These are phyloP conservation scores for Pestalotiopsis sp. DNA, from an alignment of 2,329 filamentous ascomycete genomes.

Conservation along the genomic window DNA sequence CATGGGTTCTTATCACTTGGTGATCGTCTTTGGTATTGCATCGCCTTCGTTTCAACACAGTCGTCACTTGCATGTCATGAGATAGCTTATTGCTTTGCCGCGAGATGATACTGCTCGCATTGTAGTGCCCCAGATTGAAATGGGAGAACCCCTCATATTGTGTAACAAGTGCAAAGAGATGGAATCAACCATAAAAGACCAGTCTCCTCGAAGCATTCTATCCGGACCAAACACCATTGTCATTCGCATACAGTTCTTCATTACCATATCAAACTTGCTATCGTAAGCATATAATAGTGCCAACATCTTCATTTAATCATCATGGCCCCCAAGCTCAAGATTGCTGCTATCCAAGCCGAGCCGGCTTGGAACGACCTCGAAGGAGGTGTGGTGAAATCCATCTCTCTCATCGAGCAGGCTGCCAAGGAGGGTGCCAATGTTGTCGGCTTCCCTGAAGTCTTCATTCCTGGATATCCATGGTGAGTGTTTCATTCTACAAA, in stretches of 20 bases:
- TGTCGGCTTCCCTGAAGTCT: slow-evolving; percentile 57
- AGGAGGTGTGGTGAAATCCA: slow-evolving; percentile 58
- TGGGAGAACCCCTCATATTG: background rate
- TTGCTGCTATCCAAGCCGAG: slow-evolving; percentile 57
- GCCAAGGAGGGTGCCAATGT: slow-evolving; percentile 51
- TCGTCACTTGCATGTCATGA: background rate
- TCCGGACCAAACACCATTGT: background rate
- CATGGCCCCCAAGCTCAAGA: background rate
- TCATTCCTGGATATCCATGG: slow-evolving; percentile 56
- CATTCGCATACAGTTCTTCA: background rate
- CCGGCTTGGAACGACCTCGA: slow-evolving; percentile 63
- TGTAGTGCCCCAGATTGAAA: background rate
- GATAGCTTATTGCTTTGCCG: background rate
- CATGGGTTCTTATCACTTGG: background rate
- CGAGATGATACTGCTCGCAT: background rate
- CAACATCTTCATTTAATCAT: background rate
- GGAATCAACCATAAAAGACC: background rate
- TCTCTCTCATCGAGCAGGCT: slow-evolving; percentile 58
- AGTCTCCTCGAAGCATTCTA: background rate
- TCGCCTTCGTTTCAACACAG: background rate
- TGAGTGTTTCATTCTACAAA: background rate
- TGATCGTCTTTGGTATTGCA: background rate
- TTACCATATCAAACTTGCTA: background rate
- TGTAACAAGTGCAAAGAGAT: background rate
- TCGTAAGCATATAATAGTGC: background rate